These are phyloP conservation scores for Entomortierella lignicola DNA, from an alignment of 192 early-diverging fungal genomes.

Conservation along the genomic window DNA sequence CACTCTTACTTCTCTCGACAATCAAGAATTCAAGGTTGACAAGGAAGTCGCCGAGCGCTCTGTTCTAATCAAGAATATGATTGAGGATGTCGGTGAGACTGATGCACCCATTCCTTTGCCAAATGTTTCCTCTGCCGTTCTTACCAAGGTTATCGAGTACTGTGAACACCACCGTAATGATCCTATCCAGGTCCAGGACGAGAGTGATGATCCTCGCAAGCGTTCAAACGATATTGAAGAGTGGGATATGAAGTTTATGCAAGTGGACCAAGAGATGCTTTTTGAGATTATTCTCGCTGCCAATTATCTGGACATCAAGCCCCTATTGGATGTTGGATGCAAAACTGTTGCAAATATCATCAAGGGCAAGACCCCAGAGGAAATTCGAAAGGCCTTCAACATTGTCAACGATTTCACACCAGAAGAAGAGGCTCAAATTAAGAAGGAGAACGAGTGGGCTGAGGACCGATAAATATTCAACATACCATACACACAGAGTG, in stretches of 20 bases:
- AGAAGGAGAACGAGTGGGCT: conserved; percentile 81
- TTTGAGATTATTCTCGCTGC: conserved; percentile 84
- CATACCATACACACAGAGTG: no score
- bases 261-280: conserved; percentile 78
- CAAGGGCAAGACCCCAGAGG: conserved; percentile 90
- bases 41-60: conserved; percentile 73
- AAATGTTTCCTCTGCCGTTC: conserved; percentile 72
- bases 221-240: conserved; percentile 75
- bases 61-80: conserved; percentile 78
- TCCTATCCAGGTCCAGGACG: conserved; percentile 64
- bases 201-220: conserved; percentile 58
- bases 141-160: conserved; percentile 83
- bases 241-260: conserved; percentile 81
- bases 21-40: conserved; percentile 67
- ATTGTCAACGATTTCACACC: conserved; percentile 94
- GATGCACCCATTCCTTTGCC: conserved; percentile 80
- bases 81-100: conserved; percentile 74
- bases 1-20: conserved; percentile 70
- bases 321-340: conserved; percentile 95
- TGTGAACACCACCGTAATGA: conserved; percentile 79
- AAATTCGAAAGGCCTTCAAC: conserved; percentile 95
- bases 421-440: conserved; percentile 94
- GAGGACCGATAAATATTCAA: conserved; percentile 57
- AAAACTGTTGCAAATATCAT: conserved; percentile 98
- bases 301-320: conserved; percentile 94